These are phyloP conservation scores for Ceratobasidium sp. DNA, from an alignment of 1,284 basidiomycete species.

Conservation along the genomic window DNA sequence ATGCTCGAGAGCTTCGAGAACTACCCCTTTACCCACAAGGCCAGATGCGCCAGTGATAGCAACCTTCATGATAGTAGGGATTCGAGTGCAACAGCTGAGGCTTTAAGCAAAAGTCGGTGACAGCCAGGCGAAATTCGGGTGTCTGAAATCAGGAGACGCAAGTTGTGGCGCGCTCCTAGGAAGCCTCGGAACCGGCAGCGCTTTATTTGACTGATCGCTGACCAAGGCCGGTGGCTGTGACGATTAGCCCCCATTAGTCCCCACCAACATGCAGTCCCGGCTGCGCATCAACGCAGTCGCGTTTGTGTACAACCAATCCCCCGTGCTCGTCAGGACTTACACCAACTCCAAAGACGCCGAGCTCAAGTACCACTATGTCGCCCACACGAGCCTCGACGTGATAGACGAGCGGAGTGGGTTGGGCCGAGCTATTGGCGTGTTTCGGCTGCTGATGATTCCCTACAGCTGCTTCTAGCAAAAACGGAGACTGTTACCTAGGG, in stretches of 20 bases:
- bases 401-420: conserved; percentile 43
- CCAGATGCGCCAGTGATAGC: conserved; percentile 51
- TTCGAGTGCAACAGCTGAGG: background rate
- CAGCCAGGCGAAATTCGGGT: conserved; percentile 5
- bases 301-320: conserved; percentile 40
- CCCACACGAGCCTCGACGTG: conserved; percentile 43
- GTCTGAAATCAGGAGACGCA: conserved; percentile 19
- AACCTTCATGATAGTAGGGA: conserved; percentile 47
- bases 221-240: background rate
- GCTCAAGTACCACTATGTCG: conserved; percentile 44
- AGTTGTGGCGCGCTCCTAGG: conserved; percentile 28
- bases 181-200: conserved; percentile 19
- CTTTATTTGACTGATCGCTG: conserved; percentile 20
- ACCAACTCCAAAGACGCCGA: conserved; percentile 35
- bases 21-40: conserved; percentile 45
- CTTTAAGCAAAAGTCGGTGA: background rate
- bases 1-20: conserved; percentile 44
- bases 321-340: conserved; percentile 43
- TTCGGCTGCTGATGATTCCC: conserved; percentile 40
- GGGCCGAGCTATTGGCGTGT: conserved; percentile 3
- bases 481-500: conserved; percentile 76
- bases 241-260: background rate
- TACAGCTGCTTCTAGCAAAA: conserved; percentile 56
- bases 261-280: conserved; percentile 1
- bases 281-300: conserved; percentile 42